phyloP scores from a whole-genome alignment of 163 green algal genomes.

The Scenedesmus sp. region DNA sequence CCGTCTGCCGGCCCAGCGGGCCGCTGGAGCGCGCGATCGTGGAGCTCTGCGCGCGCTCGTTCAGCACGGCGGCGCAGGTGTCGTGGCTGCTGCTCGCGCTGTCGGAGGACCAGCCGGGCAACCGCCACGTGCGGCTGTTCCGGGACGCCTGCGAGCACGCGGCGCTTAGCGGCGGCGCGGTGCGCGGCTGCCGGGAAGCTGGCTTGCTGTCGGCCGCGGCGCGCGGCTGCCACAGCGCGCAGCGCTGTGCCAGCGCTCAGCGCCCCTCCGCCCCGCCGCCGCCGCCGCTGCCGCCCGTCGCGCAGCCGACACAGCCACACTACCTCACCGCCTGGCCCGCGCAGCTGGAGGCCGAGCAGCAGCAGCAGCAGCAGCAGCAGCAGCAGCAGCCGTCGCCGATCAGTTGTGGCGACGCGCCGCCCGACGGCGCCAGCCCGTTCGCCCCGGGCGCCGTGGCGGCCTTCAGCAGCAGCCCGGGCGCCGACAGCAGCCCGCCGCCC shows the following conservation, averaged over 20 bases:
- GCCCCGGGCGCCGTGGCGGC: too few relatives aligned
- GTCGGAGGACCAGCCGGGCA: constrained; percentile 84
- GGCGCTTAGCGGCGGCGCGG: constrained; percentile 84
- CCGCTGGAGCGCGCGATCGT: constrained; percentile 84
- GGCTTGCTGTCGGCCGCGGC: background rate
- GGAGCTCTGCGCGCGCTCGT: constrained; percentile 80
- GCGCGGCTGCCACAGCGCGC: too few relatives aligned
- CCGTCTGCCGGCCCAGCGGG: constrained; percentile 64
- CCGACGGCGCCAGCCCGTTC: too few relatives aligned
- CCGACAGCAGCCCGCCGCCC: too few relatives aligned
- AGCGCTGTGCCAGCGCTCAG: too few relatives aligned
- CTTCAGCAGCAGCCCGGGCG: too few relatives aligned
- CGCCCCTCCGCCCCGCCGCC: too few relatives aligned
- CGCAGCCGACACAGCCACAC: constrained; percentile 29
- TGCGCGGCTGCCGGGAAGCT: constrained; percentile 44
- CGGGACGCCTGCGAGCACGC: constrained; percentile 77
- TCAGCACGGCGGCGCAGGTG: constrained; percentile 91
- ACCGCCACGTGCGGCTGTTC: constrained; percentile 73
- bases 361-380: background rate
- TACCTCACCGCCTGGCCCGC: background rate
- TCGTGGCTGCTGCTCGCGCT: constrained; percentile 95
- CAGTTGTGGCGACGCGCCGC: too few relatives aligned
- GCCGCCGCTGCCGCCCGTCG: too few relatives aligned
- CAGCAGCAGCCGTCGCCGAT: constrained; percentile 8
- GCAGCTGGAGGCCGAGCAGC: constrained; percentile 5